Base-by-base conservation (phyloP, 2,329 filamentous ascomycete species). In the Fusarium sp. region DNA sequence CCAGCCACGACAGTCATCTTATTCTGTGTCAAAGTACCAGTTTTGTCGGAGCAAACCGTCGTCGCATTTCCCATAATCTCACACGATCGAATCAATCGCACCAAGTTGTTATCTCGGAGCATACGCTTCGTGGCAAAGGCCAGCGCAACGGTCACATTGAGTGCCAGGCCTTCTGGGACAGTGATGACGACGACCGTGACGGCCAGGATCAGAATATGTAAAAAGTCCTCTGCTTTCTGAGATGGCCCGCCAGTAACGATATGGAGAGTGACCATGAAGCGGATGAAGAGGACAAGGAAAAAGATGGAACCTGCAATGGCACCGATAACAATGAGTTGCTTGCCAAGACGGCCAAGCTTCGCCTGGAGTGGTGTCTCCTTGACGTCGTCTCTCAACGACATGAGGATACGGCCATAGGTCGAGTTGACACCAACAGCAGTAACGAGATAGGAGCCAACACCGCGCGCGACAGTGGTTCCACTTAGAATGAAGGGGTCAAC, bases 401-500 rank as follows among this genome's bases (percentile, higher is more conserved):
- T 92, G 83, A 95, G 88, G 6, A 91, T 94, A 77, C 93, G 93
- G 62, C 93, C 93, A 76, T 93, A 91, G 36, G 89, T 92, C 2
- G 92, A 93, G 80, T 95, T 88, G 39, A 92, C 86, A 71, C 93
- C 93, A 24, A 91, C 90, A 9, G 92, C 89, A 4, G 92, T 94
- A 61, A 95, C 92, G 61, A 95, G 80, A 80, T 94, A 95, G 8
- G 89, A 90, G 15, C 93, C 93, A 13, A 94, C 87, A 61, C 93
- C 93, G 76, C 94, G 92, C 0, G 90, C 90, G 16, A 95, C 90
- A 74, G 94, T 94, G 6, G 91, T 91, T 50, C 93, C 93, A 28
- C 92, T 95, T 8, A 95, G 85, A 69, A 95, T 94, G 80, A 95
- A 95, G 0, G 93, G 93, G 75, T 95, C 93, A 69, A 92, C 83